Base-by-base conservation (phyloP, 2,329 filamentous ascomycete genomes). In the Exophiala aquamarina region DNA sequence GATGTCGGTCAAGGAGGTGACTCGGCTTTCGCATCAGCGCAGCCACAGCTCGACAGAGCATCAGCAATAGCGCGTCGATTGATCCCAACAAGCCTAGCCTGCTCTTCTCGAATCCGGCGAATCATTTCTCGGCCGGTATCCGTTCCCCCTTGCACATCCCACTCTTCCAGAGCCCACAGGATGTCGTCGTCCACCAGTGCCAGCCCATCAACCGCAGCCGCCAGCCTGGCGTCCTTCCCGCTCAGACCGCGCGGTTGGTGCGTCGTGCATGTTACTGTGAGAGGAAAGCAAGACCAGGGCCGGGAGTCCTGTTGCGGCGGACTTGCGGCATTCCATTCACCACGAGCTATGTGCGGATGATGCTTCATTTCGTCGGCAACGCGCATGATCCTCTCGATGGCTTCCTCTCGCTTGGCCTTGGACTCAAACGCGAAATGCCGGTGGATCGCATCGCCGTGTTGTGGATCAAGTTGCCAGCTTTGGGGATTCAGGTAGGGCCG, bases 251-350 rank as follows among this genome's bases (percentile, higher is more conserved):
- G 50, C 36, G 57, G 57, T 41, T 47, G 45, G 34, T 59, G 57
- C 13, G 57, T 58, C n/a, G 57, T 59, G 41, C 57, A 59, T 10
- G 57, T 58, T 14, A 59, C 49, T 11, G 54, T 58, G 35, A 57
- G 41, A 36, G 20, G 47, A 20, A 13, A 19, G 23, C n/a, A n/a
- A 26, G 11, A 26, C 23, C 23, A 26, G 6, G 6, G 23, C 23
- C 23, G n/a, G n/a, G n/a, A n/a, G n/a, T n/a, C n/a, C n/a, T n/a
- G n/a, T n/a, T n/a, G n/a, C n/a, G n/a, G n/a, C n/a, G n/a, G n/a
- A n/a, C n/a, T n/a, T n/a, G n/a, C n/a, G n/a, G n/a, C n/a, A n/a
- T n/a, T n/a, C n/a, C n/a, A n/a, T n/a, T n/a, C 23, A 21, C 46
- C 49, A 15, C 42, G 44, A 26, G 45, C 43, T n/a, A 58, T 47